These are phyloP conservation scores for Linnemannia exigua DNA, from an alignment of 192 early-diverging fungal species.

Conservation along the genomic window DNA sequence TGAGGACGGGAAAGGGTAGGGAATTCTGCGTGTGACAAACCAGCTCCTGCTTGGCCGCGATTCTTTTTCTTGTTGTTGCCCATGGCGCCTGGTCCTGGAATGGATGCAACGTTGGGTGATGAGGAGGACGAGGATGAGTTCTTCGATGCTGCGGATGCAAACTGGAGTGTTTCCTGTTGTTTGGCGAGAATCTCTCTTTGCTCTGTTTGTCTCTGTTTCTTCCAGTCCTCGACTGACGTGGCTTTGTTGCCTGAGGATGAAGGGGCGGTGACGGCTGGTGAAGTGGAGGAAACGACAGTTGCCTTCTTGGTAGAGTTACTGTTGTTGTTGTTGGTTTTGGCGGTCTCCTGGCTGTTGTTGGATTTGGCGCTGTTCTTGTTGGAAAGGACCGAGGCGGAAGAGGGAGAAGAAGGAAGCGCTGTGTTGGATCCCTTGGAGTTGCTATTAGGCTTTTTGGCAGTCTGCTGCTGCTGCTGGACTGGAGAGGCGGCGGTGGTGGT, in stretches of 20 bases:
- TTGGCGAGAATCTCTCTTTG: conserved; percentile 36
- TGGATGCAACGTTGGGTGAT: conserved; percentile 36
- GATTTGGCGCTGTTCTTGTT: conserved; percentile 9
- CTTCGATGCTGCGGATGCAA: conserved; percentile 37
- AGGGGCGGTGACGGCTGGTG: neutral
- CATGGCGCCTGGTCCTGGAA: conserved; percentile 54
- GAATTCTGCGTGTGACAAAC: conserved; percentile 48
- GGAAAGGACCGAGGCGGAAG: neutral
- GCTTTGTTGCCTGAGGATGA: conserved; percentile 3
- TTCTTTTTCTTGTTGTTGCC: conserved; percentile 52
- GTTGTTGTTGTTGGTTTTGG: neutral
- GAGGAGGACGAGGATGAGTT: conserved; percentile 30
- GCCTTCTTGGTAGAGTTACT: neutral
- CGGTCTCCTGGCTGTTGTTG: neutral
- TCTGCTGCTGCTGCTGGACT: neutral
- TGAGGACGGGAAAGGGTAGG: conserved; percentile 37
- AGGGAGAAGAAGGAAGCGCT: neutral
- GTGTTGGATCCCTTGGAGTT: conserved; percentile 1
- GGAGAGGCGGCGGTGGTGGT: neutral
- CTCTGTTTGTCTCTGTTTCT: conserved; percentile 36
- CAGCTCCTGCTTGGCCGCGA: conserved; percentile 35
- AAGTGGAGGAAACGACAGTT: neutral
- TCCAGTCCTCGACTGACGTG: conserved; percentile 44
- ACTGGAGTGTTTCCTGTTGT: conserved; percentile 51
- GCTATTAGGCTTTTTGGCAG: neutral